Conservation (phyloP, 2,329 filamentous ascomycete species). For the Fusarium sp. region DNA sequence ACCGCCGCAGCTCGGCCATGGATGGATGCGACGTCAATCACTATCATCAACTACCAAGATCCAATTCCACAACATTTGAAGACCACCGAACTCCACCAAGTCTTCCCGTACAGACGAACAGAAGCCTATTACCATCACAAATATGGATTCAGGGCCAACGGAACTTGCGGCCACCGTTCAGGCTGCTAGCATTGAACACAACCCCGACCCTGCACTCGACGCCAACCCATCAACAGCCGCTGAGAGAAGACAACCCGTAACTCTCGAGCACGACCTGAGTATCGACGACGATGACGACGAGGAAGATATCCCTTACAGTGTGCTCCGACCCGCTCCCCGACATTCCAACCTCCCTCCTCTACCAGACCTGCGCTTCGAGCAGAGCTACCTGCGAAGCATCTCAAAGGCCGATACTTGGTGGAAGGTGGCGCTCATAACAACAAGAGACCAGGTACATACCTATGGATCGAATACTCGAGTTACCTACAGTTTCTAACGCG, state of each 20-base stretch:
- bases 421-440: constrained; percentile 83
- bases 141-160: constrained; percentile 67
- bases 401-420: constrained; percentile 81
- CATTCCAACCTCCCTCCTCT: constrained; percentile 68
- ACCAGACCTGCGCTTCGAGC: constrained; percentile 94
- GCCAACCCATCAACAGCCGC: constrained; percentile 82
- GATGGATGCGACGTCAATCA: constrained; percentile 34
- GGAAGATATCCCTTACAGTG: constrained; percentile 75
- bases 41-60: constrained; percentile 4
- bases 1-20: constrained; percentile 41
- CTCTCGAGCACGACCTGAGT: constrained; percentile 46
- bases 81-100: neutral
- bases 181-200: constrained; percentile 77
- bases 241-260: constrained; percentile 60
- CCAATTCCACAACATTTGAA: neutral
- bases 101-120: too few species aligned
- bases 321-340: constrained; percentile 66
- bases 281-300: constrained; percentile 58
- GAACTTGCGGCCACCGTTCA: constrained; percentile 85
- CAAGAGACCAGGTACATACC: constrained; percentile 81
- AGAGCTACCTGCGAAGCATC: constrained; percentile 95
- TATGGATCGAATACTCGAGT: neutral
- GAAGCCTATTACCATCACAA: neutral
- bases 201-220: constrained; percentile 79
- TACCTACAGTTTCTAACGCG: neutral